Evolutionary conservation across 345 rosid genomes (phyloP), one percentile per base, ranked within the genome.

Genomic region (Orychophragmus violaceus): DNA sequence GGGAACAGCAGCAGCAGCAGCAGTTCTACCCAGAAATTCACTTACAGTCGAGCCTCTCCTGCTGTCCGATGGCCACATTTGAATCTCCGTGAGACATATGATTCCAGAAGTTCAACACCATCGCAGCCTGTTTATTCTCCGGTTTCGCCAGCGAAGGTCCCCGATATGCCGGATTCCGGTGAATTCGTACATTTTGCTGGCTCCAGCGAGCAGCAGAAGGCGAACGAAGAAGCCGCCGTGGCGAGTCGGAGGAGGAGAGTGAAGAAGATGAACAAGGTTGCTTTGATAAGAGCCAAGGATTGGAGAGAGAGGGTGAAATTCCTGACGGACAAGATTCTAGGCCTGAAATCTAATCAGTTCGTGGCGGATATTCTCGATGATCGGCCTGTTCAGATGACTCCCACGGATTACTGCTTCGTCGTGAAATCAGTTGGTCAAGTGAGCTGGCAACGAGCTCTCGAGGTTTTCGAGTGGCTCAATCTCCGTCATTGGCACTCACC

Each of bases 401-500:
- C 98, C 0, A 84, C 91, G 0, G 97, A 93, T 82, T 85, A 83
- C 58, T 88, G 92, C 76, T 85, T 85, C 70, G 87, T 88, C 21
- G 97, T 90, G 46, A 93, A 93, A 71, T 83, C 81, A 62, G 94
- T 93, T 19, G 99, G 99, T 11, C 83, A 80, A 42, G 80, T 64
- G 72, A 90, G 68, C 74, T 93, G 99, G 99, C 90, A 90, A n/a
- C 88, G 97, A 6, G 91, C 92, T 5, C 63, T 90, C 41, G 97
- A 90, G 83, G 92, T 93, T 32, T 93, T 87, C 23, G 97, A 90
- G 72, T 93, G 99, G 99, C 80, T 93, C 75, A 88, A 90, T 82
- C 79, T 88, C 76, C 80, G 85, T 52, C 84, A 80, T 48, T 86
- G 96, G 97, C 88, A 78, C 70, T 78, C 95, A 0, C 97, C 98